Base-by-base conservation (phyloP, 345 rosid species). In the Leavenworthia alabamica region DNA sequence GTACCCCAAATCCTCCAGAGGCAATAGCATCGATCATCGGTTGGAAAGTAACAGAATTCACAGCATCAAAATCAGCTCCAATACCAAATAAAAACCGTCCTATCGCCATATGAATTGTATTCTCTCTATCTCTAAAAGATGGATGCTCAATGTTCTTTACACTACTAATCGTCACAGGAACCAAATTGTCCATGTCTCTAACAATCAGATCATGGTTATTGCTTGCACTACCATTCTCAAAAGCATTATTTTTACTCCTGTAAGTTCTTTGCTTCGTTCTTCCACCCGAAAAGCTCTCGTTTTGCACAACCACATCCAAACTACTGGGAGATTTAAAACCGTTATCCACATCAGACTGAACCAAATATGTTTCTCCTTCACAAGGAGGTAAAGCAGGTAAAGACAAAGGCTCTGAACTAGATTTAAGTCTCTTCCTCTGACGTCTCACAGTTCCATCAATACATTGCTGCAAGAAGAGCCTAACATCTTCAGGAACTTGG, bases 81-180 rank as follows among this genome's bases (percentile, higher is more conserved):
- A 90, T 85, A 75, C 80, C 93, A 56, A 74, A 85, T 58, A 90
- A 67, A 69, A 87, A 87, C 77, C 81, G 41, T 13, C 87, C 97
- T 0, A 84, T 64, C 0, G 85, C 85, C 82, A 79, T 75, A 68
- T 75, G 80, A 45, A 80, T 17, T 6, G 68, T 35, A 48, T 71
- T 74, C 55, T 80, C 72, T 27, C 50, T 70, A 33, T 70, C 73
- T 64, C 72, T 78, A 14, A 47, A 69, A 3, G 68, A 62, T 0
- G 68, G 51, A 1, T 46, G 50, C 14, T 26, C 57, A 54, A 62
- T 70, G 57, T 70, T 70, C 68, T 70, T 70, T 1, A 36, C 74
- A 17, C 68, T 70, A 46, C 68, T 70, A 53, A 70, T 70, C 10
- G 68, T 57, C 27, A 69, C 67, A 0, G 73, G 73, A 22, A 69